These are phyloP conservation scores for Diospyros kaki DNA, from an alignment of 148 eudicot species.

Conservation along the genomic window DNA sequence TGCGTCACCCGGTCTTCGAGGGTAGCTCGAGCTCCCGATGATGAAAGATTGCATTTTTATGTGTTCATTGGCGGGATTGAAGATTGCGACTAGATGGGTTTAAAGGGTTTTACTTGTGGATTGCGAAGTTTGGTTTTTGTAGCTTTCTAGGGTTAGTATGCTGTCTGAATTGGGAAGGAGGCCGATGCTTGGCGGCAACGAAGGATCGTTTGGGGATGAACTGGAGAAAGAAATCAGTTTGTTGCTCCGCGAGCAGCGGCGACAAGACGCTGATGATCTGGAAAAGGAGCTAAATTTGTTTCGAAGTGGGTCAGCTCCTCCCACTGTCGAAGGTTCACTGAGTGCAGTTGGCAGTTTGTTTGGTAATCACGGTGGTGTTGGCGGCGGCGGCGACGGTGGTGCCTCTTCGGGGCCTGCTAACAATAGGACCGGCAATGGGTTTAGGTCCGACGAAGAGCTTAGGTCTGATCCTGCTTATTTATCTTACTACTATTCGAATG, in stretches of 20 bases:
- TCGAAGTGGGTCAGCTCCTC: conserved; percentile 98
- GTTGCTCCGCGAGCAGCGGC: conserved; percentile 63
- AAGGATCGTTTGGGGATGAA: conserved; percentile 79
- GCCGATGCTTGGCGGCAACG: conserved; percentile 52
- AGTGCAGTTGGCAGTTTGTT: conserved; percentile 82
- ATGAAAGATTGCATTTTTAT: conserved; percentile 25
- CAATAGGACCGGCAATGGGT: conserved; percentile 49
- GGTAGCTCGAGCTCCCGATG: neutral
- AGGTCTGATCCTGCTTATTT: conserved; percentile 95
- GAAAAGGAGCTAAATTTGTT: conserved; percentile 78
- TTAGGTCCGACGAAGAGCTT: conserved; percentile 76
- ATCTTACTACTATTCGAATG: conserved; percentile 83
- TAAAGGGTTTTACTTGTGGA: conserved; percentile 2
- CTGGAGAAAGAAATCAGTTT: conserved; percentile 77
- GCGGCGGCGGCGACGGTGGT: conserved; percentile 25
- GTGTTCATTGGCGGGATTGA: conserved; percentile 9
- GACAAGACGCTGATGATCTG: conserved; percentile 57
- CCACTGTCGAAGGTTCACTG: conserved; percentile 91
- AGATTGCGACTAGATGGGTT: conserved; percentile 8
- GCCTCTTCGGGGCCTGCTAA: conserved; percentile 52
- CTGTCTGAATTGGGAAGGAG: conserved; percentile 55
- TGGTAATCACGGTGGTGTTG: conserved; percentile 20
- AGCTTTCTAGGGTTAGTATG: conserved; percentile 43
- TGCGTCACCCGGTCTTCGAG: too few relatives aligned
- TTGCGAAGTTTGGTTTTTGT: conserved; percentile 23